These are phyloP conservation scores for Tolypocladium amazonense DNA, from an alignment of 2,329 filamentous ascomycete genomes.

Conservation along the genomic window DNA sequence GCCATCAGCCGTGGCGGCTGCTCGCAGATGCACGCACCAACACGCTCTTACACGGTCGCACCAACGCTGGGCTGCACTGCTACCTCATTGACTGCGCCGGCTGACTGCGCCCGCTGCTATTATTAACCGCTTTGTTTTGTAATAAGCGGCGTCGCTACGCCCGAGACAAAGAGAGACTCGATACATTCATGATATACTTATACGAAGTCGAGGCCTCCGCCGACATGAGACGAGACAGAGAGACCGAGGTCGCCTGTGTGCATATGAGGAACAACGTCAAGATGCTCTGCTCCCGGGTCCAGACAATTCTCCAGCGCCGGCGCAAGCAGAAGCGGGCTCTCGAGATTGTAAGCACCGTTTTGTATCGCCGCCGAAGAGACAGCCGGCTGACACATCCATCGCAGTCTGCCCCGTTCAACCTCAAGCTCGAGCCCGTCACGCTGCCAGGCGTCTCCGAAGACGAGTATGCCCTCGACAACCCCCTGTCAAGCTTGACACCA, in stretches of 20 bases:
- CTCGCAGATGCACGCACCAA: background rate
- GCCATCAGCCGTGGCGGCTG: background rate
- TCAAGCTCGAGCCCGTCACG: conserved; percentile 40
- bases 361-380: background rate
- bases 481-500: background rate
- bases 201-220: background rate
- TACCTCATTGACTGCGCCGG: background rate
- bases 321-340: conserved; percentile 31
- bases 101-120: background rate
- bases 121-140: background rate
- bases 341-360: conserved; percentile 31
- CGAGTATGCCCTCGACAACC: conserved; percentile 30
- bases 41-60: background rate
- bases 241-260: conserved; percentile 9
- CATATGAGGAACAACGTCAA: conserved; percentile 31
- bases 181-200: background rate
- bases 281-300: conserved; percentile 32
- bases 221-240: background rate
- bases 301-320: conserved; percentile 28
- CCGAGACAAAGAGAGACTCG: background rate
- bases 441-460: conserved; percentile 47
- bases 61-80: background rate
- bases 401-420: conserved; percentile 50
- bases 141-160: background rate
- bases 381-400: conserved; percentile 10